Percentiles rank a stretch among this genome's conserved stretches.
These are phyloP conservation scores for Colletotrichum magnum DNA, from an alignment of 2,329 filamentous ascomycete species.

Conservation along the genomic window DNA sequence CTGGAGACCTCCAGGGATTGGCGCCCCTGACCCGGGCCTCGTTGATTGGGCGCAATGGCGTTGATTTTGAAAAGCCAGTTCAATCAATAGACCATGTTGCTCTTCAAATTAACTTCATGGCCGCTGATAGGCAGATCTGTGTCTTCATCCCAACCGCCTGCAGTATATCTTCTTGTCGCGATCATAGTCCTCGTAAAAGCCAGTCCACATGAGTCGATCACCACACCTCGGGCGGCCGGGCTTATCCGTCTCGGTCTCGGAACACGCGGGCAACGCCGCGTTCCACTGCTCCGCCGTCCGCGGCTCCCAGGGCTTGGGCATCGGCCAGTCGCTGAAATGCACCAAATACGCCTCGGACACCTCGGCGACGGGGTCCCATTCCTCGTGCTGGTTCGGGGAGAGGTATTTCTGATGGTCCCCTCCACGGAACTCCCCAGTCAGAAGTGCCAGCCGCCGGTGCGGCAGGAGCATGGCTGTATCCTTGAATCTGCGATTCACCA, in stretches of 20 bases:
- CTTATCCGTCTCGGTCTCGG: not conserved
- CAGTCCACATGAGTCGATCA: constrained; percentile 27
- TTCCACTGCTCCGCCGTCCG: constrained; percentile 25
- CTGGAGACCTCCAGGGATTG: no score
- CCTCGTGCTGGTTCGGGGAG: constrained; percentile 62
- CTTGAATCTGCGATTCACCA: constrained; percentile 74
- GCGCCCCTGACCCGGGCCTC: no score
- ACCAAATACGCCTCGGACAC: constrained; percentile 75
- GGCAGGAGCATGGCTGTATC: constrained; percentile 73
- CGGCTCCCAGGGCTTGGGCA: constrained; percentile 71
- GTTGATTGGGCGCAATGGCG: no score
- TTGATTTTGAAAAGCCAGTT: no score
- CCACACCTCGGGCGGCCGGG: constrained; percentile 21
- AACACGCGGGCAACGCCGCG: constrained; percentile 30
- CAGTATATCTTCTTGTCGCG: constrained; percentile 29
- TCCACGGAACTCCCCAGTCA: constrained; percentile 74
- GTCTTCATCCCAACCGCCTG: constrained; percentile 12
- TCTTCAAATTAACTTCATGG: no score
- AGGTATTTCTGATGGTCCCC: constrained; percentile 63
- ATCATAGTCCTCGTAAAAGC: constrained; percentile 28
- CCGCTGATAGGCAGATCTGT: not conserved
- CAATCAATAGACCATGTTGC: no score
- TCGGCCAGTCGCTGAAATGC: constrained; percentile 80
- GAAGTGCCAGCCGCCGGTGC: constrained; percentile 72
- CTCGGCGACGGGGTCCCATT: constrained; percentile 69